Conservation (phyloP, 192 early-diverging fungal species). For the Umbelopsis sp. region DNA sequence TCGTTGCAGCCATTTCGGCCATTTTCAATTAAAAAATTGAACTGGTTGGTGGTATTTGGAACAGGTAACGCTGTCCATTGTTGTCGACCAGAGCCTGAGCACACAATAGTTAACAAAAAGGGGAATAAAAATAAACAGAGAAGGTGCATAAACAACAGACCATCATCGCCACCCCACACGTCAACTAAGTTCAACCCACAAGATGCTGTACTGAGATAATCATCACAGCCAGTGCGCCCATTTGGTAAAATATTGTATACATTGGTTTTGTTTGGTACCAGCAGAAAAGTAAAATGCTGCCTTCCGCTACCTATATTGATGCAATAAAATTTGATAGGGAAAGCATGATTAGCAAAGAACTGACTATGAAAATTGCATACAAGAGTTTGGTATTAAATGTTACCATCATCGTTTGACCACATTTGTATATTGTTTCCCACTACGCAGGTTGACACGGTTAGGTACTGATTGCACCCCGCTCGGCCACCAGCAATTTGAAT, state of each 20-base stretch:
- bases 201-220: not conserved
- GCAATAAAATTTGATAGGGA: not conserved
- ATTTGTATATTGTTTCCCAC: not conserved
- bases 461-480: conserved; percentile 4
- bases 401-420: conserved; percentile 1
- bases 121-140: no score
- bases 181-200: not conserved
- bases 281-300: not conserved
- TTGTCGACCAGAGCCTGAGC: not conserved
- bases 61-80: not conserved
- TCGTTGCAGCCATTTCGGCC: not conserved
- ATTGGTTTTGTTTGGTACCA: not conserved
- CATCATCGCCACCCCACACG: not conserved
- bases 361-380: no score
- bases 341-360: not conserved
- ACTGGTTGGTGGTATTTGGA: not conserved
- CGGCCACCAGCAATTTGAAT: not conserved
- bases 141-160: not conserved
- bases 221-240: not conserved
- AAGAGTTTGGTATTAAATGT: not conserved
- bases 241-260: not conserved
- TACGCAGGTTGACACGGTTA: not conserved
- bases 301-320: not conserved
- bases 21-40: not conserved
- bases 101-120: no score